Percentiles rank a stretch among this genome's conserved stretches.
phyloP scores from a whole-genome alignment of 2,329 filamentous ascomycete genomes.

The Colletotrichum shisoi region DNA sequence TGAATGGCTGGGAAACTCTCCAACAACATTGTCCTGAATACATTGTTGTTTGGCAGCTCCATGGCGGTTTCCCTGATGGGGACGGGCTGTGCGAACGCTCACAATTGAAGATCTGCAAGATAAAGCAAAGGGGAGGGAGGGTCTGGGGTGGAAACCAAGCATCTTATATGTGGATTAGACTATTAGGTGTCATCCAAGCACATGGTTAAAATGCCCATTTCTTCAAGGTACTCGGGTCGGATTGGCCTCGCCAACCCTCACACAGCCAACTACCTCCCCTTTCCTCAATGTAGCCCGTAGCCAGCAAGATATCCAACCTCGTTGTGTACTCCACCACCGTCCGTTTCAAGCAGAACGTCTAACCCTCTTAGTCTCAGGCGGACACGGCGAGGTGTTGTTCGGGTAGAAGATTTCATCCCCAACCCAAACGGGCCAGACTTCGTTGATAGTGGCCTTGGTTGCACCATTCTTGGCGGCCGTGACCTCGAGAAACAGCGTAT shows the following conservation, averaged over 20 bases:
- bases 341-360: not conserved
- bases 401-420: conserved; percentile 10
- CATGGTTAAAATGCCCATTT: not conserved
- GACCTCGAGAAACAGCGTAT: not conserved
- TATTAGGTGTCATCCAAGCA: not conserved
- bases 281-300: no score
- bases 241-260: not conserved
- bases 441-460: conserved; percentile 10
- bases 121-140: not conserved
- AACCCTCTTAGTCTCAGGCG: not conserved
- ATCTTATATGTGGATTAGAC: not conserved
- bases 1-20: not conserved
- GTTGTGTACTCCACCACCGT: no score
- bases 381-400: conserved; percentile 24
- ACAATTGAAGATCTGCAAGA: no score
- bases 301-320: not conserved
- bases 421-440: conserved; percentile 11
- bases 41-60: no score
- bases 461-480: not conserved
- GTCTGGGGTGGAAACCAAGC: not conserved
- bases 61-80: not conserved
- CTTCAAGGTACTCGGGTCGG: not conserved
- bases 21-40: not conserved
- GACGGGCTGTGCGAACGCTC: no score
- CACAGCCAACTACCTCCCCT: no score